Evolutionary conservation across 164 flowering plant genomes (phyloP), one percentile per base, ranked within the genome.

Genomic region (Magnolia officinalis): DNA sequence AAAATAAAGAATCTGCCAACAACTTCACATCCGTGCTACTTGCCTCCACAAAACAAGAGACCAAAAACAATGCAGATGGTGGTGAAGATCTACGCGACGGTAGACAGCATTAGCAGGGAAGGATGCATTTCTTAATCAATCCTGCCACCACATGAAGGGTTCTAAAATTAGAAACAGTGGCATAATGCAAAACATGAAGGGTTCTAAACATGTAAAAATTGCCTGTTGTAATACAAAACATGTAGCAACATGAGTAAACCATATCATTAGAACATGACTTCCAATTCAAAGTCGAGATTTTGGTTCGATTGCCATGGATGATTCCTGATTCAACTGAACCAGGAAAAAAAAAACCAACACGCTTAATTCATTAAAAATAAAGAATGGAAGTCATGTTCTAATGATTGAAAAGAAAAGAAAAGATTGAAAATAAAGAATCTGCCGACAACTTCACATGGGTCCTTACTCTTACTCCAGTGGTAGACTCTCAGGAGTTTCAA

Each of bases 1-100:
- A 70, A 63, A 71, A 72, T 14, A 77, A 77, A 78, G 75, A 68
- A 68, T 72, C 67, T 19, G 73, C 14, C 19, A 45, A 55, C 45
- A 63, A 74, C 69, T 45, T 59, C 52, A 55, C 67, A n/a, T 59
- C 51, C 59, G 52, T 68, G 50, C 71, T 71, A 45, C 73, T 59
- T 4, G 50, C 67, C 64, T 45, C 31, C 4, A 51, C 67, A 67
- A 19, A 52, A 24, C 37, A 58, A 61, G 49, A 19, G 4, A 49
- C 37, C 4, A 55, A 55, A 55, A 55, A 55, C 18, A 55, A 50
- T 18, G 66, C 63, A 21, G n/a, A 70, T 2, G 26, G 72, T 29
- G 18, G 18, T 21, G 72, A 70, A 70, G 74, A 13, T 21, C 74
- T 55, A 16, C 18, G 16, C 16, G 14, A 55, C 2, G 20, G 26